Evolutionary conservation across 257 asterid species (phyloP).

Genomic region (Penstemon barbatus): DNA sequence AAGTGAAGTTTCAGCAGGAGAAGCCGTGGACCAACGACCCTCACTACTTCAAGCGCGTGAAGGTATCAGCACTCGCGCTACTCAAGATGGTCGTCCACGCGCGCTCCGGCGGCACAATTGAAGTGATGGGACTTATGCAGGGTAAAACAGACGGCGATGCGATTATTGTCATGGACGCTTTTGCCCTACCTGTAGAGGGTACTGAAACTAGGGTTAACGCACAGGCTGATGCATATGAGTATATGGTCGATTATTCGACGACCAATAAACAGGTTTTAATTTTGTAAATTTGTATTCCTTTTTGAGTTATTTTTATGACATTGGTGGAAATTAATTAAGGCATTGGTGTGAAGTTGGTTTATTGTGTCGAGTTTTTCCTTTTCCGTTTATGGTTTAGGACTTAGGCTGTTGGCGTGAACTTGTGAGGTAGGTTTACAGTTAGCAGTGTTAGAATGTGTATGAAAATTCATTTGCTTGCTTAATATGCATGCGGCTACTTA

Average conservation of each 20-base stretch:
- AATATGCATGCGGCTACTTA: background rate
- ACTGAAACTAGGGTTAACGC: constrained; percentile 99
- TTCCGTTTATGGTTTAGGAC: too few relatives aligned
- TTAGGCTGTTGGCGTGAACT: too few relatives aligned
- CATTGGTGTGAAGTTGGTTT: background rate
- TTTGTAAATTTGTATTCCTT: background rate
- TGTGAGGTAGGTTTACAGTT: background rate
- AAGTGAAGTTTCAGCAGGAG: constrained; percentile 74
- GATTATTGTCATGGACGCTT: constrained; percentile 95
- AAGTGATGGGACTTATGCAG: constrained; percentile 99
- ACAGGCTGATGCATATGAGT: constrained; percentile 98
- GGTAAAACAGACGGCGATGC: constrained; percentile 97
- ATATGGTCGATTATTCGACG: constrained; percentile 91
- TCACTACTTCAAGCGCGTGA: constrained; percentile 96
- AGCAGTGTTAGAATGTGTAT: too few relatives aligned
- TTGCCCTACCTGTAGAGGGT: constrained; percentile 99
- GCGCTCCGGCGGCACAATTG: constrained; percentile 97
- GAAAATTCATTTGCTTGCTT: too few relatives aligned
- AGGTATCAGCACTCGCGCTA: constrained; percentile 89
- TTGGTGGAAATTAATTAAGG: background rate
- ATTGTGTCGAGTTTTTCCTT: too few relatives aligned
- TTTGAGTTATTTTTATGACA: too few relatives aligned
- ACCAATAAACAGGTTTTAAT: constrained; percentile 75
- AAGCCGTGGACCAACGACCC: constrained; percentile 93
- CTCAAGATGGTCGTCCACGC: constrained; percentile 99